Evolutionary conservation across 257 asterid genomes (phyloP), one percentile per base, ranked within the genome.

Genomic region (Lavandula angustifolia): DNA sequence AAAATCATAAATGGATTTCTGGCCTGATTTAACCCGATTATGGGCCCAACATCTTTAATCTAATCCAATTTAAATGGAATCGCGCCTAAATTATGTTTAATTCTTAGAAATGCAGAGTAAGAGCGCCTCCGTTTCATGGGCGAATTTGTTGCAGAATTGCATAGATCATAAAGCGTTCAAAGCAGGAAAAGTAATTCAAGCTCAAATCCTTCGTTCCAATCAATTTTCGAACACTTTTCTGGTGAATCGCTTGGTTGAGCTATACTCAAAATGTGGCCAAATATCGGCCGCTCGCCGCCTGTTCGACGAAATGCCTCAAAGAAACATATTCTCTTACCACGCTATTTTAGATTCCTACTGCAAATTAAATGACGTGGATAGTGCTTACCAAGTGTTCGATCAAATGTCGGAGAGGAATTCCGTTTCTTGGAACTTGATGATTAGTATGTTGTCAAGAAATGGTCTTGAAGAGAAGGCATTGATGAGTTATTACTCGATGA

Each of bases 351-450:
- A 79, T 67, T 73, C 81, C 16, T 88, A 82, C 55, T 78, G 88
- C 79, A 84, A 84, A 68, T 66, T 62, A 60, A 76, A 79, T 68
- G 87, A 88, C 60, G 42, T 82, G 55, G 66, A 31, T 4, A 74
- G 79, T 58, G 94, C 94, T 3, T 62, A 48, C 31, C 74, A 76
- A 9, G 41, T 85, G 68, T 88, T 88, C 66, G 75, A 64, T 50
- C 77, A 67, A 60, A 88, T 88, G 89, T 74, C 88, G 8, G 89
- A 82, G 69, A 77, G 81, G 62, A 77, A 77, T 66, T 42, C 78
- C 12, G 85, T 88, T 64, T 80, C 92, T 18, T 88, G 91, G 89
- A 88, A 88, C 63, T 72, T 79, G 71, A 73, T 88, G 22, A 85
- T 85, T 27, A 82, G 89, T 18, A 73, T 82, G 48, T 57, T 82